Evolutionary conservation across 2,329 filamentous ascomycete species (phyloP).

Genomic region (Talaromyces sp.): DNA sequence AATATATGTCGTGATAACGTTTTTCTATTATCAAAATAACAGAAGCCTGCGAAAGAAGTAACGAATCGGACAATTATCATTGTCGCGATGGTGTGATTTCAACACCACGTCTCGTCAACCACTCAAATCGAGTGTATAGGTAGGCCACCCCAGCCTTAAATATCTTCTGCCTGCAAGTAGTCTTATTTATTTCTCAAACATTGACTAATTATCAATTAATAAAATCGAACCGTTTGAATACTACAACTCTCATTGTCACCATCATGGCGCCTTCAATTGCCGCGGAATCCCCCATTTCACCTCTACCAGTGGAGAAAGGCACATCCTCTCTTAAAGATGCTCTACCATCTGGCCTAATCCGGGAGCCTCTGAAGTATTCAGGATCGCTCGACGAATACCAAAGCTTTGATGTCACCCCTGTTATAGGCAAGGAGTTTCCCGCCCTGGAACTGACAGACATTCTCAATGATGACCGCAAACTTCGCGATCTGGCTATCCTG

Average conservation of each 20-base stretch:
- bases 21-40: no score
- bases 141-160: background rate
- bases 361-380: conserved; percentile 30
- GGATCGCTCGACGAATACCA: conserved; percentile 42
- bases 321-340: background rate
- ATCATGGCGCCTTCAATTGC: background rate
- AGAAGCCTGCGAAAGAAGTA: background rate
- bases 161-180: background rate
- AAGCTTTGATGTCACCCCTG: conserved; percentile 46
- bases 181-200: background rate
- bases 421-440: conserved; percentile 46
- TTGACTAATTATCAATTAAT: background rate
- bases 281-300: background rate
- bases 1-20: background rate
- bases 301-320: background rate
- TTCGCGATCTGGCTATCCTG: conserved; percentile 13
- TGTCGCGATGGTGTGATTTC: background rate
- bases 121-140: background rate
- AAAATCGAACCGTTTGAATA: background rate
- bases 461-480: conserved; percentile 34
- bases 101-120: background rate
- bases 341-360: background rate
- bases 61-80: background rate
- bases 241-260: background rate
- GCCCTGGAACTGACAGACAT: conserved; percentile 30